Evolutionary conservation across 2,329 filamentous ascomycete genomes (phyloP), one percentile per base, ranked within the genome.

Genomic region (Alternaria incomplexa): DNA sequence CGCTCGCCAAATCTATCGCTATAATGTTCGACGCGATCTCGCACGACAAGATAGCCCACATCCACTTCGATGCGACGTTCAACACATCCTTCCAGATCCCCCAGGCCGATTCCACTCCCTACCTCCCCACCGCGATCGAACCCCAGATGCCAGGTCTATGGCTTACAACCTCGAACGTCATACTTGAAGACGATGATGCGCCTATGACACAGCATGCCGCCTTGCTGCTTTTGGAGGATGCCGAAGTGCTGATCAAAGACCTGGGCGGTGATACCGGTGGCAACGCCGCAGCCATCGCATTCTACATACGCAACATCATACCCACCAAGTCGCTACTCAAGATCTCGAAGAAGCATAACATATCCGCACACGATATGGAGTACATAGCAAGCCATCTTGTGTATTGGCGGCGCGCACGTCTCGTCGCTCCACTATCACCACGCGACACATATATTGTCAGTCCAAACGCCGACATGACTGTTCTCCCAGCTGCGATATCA

Each of bases 351-450:
- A 88, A 86, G 68, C 88, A 91, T 55, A 87, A 90, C 20, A 90
- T 98, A 56, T 89, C 91, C 4, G 85, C 96, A 1, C 86, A 88
- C 30, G 92, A 97, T 70, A 91, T 98, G 66, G 91, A 95, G 66
- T 90, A 93, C 70, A 92, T 97, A 65, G 93, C 94, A 10, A 91
- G 93, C 61, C 96, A 98, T 81, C 90, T 99, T 66, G 93, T 98
- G 64, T 97, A 96, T 81, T 98, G 95, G 94, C 90, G 96, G 23
- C 91, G 94, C 61, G 96, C 95, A 50, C 92, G 96, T 63, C 91
- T 95, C 15, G 95, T 98, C 44, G 92, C 93, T 5, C 96, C 96
- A 0, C 87, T 99, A 6, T 93, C 97, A 74, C 91, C 92, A 46
- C 88, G 94, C 51, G 94, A 98, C 77, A 91, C 90, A 11, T 99